A percentile compares a stretch with the other conserved stretches of the same genome.
These are phyloP conservation scores for Boletus rubropictus DNA, from an alignment of 768 basidiomycete species.

Conservation along the genomic window DNA sequence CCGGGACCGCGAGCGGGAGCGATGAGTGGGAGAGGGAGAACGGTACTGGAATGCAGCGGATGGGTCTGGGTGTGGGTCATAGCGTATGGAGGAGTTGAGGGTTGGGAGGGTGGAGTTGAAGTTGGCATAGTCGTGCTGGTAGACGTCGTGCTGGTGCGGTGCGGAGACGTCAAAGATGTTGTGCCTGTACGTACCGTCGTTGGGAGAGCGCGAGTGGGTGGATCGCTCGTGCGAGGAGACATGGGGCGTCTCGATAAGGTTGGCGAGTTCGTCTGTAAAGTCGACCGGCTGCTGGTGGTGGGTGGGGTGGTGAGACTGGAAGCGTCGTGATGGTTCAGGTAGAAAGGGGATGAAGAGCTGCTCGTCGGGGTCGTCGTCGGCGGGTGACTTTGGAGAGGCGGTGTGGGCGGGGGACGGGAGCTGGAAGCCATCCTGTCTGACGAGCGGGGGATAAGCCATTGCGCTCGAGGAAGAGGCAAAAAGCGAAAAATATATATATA, in stretches of 20 bases:
- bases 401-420: conserved; percentile 42
- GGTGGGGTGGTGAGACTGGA: conserved; percentile 23
- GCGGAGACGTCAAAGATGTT: conserved; percentile 63
- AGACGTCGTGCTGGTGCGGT: conserved; percentile 31
- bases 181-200: conserved; percentile 43
- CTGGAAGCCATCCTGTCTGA: conserved; percentile 74
- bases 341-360: conserved; percentile 44
- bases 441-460: conserved; percentile 29
- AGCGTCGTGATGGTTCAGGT: conserved; percentile 52
- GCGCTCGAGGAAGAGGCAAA: background rate
- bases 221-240: conserved; percentile 38
- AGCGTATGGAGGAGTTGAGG: conserved; percentile 48
- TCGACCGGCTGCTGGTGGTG: conserved; percentile 36
- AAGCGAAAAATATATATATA: background rate
- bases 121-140: conserved; percentile 32
- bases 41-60: conserved; percentile 21
- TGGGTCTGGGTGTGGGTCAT: conserved; percentile 40
- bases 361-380: conserved; percentile 26
- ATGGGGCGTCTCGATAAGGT: conserved; percentile 42
- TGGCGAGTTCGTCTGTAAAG: conserved; percentile 64
- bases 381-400: conserved; percentile 24
- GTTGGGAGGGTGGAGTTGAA: conserved; percentile 49
- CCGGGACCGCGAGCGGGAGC: conserved; percentile 43
- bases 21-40: conserved; percentile 29
- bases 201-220: conserved; percentile 36